Base-by-base conservation (phyloP, 169 alveolate species). In the Plasmodium adleri region DNA sequence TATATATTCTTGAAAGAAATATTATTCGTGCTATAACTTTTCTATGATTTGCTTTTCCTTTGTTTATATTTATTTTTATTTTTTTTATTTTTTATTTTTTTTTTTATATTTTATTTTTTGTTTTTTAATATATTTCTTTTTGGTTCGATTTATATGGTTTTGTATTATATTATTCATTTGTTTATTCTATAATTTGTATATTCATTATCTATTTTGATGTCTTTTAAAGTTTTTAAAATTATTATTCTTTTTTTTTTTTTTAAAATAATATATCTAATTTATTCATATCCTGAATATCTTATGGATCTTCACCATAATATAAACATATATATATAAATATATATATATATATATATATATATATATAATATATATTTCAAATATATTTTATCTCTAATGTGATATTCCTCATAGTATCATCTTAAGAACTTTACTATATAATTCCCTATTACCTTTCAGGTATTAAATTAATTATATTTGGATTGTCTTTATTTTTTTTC, bases 31-130 rank as follows among this genome's bases (percentile, higher is more conserved):
- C 52, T 26, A 58, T 74, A 32, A 43, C 71, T 28, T 24, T 62
- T 26, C 54, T 60, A 60, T 32, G 43, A 20, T 59, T 28, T 63
- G 68, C 22, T 75, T 50, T 24, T 49, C 20, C 7, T 62, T 50
- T 75, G 28, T 17, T 74, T 50, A 22, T 39, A 39, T 39, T 74
- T 32, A 32, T 73, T 73, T 54, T 73, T 5, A 8, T 43, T 3
- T 73, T 73, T 50, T 20, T 3, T 28, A 20, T 54, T 66, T 26
- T 66, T 66, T 66, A 26, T 47, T 67, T 47, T 67, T 26, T 68
- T 68, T 28, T 68, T 68, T 68, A 5, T 68, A 12, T 43, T 68
- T 68, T 39, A 17, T 68, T 32, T 32, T 32, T 32, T 32, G 0
- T 17, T 10, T 32, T 52, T 56, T 54, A 28, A 12, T 43, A 12